Base-by-base conservation (phyloP, 2,329 filamentous ascomycete species). In the Ophiostoma tasmaniense region DNA sequence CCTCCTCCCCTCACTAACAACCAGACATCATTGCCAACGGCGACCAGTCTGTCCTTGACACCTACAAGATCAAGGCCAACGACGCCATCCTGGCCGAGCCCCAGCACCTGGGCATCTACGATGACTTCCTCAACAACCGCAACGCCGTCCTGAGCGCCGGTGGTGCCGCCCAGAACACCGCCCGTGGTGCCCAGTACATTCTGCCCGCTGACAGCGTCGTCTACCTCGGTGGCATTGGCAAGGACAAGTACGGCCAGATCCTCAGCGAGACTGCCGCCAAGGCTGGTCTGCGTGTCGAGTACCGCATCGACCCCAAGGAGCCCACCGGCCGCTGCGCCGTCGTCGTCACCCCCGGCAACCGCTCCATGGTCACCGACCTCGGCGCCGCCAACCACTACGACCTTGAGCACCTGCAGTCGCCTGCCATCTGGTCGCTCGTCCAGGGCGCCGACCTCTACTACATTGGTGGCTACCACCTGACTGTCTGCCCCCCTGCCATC, bases 341-440 rank as follows among this genome's bases (percentile, higher is more conserved):
- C 73, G 87, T 99, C 79, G 97, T 99, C 81, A 99, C 94, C 50
- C 95, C 93, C 77, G 92, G 97, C 85, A 90, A 98, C 88, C 89
- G 95, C 76, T 93, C 89, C 78, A 89, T 99, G 84, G 91, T 90
- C 84, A 99, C 95, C 72, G 93, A 98, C 77, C 90, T 99, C 70
- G 95, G 90, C 72, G 95, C 95, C 72, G 95, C 95, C 75, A 99
- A 99, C 84, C 90, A 93, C 84, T 99, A 99, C 84, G 94, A 94
- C 81, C 79, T 97, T 67, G 92, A 95, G 73, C 95, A 99, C 80
- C 82, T 99, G 79, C 92, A 96, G 87, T 87, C 88, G 79, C 90
- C 92, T 68, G 88, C 94, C 81, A 90, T 98, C 80, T 99, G 95
- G 95, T 85, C 87, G 74, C 85, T 97, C 67, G 95, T 95, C 71